Conservation (phyloP, 164 flowering plant genomes). For the Brasenia schreberi region DNA sequence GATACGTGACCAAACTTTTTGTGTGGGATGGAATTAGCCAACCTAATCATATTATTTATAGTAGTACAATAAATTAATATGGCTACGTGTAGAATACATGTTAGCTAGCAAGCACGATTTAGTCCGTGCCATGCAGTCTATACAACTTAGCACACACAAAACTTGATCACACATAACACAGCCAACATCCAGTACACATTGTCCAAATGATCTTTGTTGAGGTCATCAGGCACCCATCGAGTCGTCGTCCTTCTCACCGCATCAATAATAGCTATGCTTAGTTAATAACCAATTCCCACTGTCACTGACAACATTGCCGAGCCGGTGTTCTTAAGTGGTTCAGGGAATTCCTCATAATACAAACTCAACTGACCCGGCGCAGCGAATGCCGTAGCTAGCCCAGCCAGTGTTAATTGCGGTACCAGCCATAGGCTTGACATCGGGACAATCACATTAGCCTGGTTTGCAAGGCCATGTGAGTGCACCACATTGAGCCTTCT, state of each 20-base stretch:
- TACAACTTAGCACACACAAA: slow-evolving; percentile 23
- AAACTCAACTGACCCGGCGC: slow-evolving; percentile 45
- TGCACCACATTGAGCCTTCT: slow-evolving; percentile 20
- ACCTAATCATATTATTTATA: no score
- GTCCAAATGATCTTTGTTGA: slow-evolving; percentile 45
- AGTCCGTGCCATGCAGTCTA: slow-evolving; percentile 10
- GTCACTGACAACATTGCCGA: slow-evolving; percentile 17
- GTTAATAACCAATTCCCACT: slow-evolving; percentile 30
- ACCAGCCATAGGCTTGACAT: slow-evolving; percentile 35
- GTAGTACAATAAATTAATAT: no score
- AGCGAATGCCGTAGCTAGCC: slow-evolving; percentile 44
- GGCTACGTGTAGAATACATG: no score
- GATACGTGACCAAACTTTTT: no score
- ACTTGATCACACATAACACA: slow-evolving; percentile 21
- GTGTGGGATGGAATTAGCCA: no score
- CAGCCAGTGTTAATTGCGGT: slow-evolving; percentile 16
- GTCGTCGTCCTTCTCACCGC: slow-evolving; percentile 22
- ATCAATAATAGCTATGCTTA: slow-evolving; percentile 35
- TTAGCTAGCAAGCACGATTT: no score
- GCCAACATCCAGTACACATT: slow-evolving; percentile 29
- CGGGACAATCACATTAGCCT: slow-evolving; percentile 9
- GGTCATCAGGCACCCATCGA: slow-evolving; percentile 48
- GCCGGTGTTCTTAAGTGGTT: slow-evolving; percentile 18
- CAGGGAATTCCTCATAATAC: slow-evolving; percentile 43
- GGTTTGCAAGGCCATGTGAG: slow-evolving; percentile 12